Conservation (phyloP, 495 filamentous ascomycete species). For the Recurvomyces mirabilis region DNA sequence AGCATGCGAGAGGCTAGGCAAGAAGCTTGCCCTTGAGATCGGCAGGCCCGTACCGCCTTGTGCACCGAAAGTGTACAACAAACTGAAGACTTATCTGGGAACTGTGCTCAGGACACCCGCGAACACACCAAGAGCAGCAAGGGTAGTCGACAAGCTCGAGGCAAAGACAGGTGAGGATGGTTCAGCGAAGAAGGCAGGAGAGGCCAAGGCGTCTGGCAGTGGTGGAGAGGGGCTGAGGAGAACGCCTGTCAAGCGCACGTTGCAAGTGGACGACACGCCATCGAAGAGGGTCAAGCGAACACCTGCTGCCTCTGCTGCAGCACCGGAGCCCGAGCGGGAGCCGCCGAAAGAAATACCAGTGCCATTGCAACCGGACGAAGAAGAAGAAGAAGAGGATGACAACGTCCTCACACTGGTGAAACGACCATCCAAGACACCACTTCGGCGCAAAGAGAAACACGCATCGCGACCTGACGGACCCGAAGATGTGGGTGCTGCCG, state of each 20-base stretch:
- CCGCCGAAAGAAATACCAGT: too few relatives aligned
- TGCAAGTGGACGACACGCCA: slow-evolving; percentile 54
- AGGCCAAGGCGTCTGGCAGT: not conserved
- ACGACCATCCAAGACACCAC: slow-evolving; percentile 15
- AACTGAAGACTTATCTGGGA: slow-evolving; percentile 70
- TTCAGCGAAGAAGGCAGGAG: not conserved
- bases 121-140: slow-evolving; percentile 19
- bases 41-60: slow-evolving; percentile 74
- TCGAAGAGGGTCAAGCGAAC: slow-evolving; percentile 31
- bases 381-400: slow-evolving; percentile 24
- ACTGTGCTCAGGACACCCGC: slow-evolving; percentile 43
- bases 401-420: slow-evolving; percentile 7
- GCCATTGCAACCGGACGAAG: slow-evolving; percentile 22
- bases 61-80: slow-evolving; percentile 70
- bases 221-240: not conserved
- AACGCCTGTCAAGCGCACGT: slow-evolving; percentile 43
- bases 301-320: not conserved
- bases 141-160: slow-evolving; percentile 4
- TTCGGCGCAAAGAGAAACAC: slow-evolving; percentile 19
- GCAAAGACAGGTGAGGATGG: not conserved
- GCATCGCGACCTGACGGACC: not conserved
- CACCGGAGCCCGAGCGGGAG: not conserved
- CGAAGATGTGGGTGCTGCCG: slow-evolving; percentile 19
- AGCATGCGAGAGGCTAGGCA: slow-evolving; percentile 82
- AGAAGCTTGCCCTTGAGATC: slow-evolving; percentile 69